These are phyloP conservation scores for Penicillium paradoxum DNA, from an alignment of 495 filamentous ascomycete genomes.

Conservation along the genomic window DNA sequence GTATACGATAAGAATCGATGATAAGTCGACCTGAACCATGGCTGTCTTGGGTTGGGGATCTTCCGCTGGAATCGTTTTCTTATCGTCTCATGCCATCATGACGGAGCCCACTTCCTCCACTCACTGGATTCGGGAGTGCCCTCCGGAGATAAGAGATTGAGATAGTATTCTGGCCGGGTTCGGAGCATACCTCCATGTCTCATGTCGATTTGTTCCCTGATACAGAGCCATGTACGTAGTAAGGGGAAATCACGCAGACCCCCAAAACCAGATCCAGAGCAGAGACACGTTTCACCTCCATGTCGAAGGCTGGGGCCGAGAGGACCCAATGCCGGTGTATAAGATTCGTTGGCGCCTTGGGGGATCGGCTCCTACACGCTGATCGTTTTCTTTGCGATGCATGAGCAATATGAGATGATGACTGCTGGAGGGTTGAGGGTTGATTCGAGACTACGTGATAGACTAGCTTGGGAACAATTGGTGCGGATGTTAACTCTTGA, in stretches of 20 bases:
- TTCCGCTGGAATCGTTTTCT: too few relatives aligned
- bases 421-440: background rate
- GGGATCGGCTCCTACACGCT: background rate
- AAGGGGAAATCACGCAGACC: background rate
- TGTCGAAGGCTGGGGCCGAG: background rate
- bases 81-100: background rate
- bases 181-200: slow-evolving; percentile 1
- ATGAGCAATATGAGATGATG: background rate
- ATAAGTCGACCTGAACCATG: background rate
- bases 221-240: background rate
- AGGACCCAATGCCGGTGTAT: background rate
- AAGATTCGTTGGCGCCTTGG: background rate
- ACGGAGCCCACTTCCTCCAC: slow-evolving; percentile 3
- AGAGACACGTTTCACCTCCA: slow-evolving; percentile 2
- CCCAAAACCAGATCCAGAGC: background rate
- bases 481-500: background rate
- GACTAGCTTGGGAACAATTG: background rate
- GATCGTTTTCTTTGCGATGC: background rate
- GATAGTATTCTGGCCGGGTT: background rate
- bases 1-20: slow-evolving; percentile 6
- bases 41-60: too few relatives aligned
- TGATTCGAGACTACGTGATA: background rate
- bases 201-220: background rate
- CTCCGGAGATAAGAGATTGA: slow-evolving; percentile 3
- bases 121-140: background rate